Conservation (phyloP, 2,329 filamentous ascomycete species). For the Endocalyx cinctus region DNA sequence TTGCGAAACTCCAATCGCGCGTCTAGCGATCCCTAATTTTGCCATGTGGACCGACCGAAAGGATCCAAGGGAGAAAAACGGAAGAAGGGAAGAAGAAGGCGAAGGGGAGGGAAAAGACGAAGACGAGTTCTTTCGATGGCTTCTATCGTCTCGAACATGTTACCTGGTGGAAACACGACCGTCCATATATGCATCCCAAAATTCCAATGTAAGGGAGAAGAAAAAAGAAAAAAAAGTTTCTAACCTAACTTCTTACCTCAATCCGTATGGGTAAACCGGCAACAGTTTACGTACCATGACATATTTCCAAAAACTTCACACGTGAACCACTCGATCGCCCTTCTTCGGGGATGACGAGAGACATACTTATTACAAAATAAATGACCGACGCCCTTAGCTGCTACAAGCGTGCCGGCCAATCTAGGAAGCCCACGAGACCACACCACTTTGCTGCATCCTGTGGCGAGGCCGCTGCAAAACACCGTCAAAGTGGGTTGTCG, state of each 20-base stretch:
- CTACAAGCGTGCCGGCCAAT: conserved; percentile 31
- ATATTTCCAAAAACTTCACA: conserved; percentile 7
- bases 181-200: conserved; percentile 4
- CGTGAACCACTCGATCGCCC: conserved; percentile 17
- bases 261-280: too few species aligned
- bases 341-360: conserved; percentile 26
- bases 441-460: conserved; percentile 31
- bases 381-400: conserved; percentile 19
- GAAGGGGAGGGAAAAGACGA: too few species aligned
- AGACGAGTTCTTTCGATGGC: too few species aligned
- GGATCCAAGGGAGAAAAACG: too few species aligned
- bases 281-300: too few species aligned
- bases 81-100: too few species aligned
- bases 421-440: conserved; percentile 38
- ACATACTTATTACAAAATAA: conserved; percentile 20
- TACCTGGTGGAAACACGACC: conserved; percentile 16
- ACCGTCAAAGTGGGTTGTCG: conserved; percentile 19
- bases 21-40: too few species aligned
- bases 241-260: too few species aligned
- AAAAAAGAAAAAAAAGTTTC: too few species aligned
- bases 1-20: too few species aligned
- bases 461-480: conserved; percentile 34
- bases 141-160: conserved; percentile 14
- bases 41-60: too few species aligned
- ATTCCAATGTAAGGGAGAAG: too few species aligned